Conservation (phyloP, 1,284 basidiomycete species). For the Hemileia vastatrix region DNA sequence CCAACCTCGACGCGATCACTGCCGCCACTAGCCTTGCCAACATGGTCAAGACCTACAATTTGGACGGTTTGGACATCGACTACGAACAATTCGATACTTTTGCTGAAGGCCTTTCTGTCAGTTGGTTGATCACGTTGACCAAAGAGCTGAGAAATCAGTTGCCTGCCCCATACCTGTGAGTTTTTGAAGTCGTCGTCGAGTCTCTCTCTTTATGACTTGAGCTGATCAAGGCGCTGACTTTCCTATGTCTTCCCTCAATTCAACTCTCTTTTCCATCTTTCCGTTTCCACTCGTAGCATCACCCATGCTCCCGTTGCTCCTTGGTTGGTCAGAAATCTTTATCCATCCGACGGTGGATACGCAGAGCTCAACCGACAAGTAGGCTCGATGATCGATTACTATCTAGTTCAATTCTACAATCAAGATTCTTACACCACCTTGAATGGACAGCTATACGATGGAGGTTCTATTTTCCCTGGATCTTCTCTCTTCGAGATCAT, state of each 20-base stretch:
- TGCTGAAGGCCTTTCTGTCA: constrained; percentile 21
- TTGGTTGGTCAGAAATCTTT: constrained; percentile 30
- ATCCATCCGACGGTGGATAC: constrained; percentile 28
- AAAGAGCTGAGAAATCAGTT: constrained; percentile 46
- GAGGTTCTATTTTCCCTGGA: constrained; percentile 51
- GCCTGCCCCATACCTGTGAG: constrained; percentile 50
- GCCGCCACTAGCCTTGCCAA: constrained; percentile 51
- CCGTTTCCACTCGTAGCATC: constrained; percentile 28
- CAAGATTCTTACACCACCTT: constrained; percentile 30
- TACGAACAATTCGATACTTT: constrained; percentile 51
- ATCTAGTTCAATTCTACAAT: constrained; percentile 48
- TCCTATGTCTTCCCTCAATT: no score
- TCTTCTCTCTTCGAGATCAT: constrained; percentile 57
- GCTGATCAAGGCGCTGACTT: no score
- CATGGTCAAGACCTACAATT: constrained; percentile 50
- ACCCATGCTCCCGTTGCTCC: constrained; percentile 39
- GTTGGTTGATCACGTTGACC: constrained; percentile 47
- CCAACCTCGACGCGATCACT: constrained; percentile 46
- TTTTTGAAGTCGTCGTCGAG: constrained; percentile 44
- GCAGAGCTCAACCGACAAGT: constrained; percentile 10
- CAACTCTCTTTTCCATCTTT: constrained; percentile 6
- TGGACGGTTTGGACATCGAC: constrained; percentile 56
- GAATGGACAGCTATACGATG: constrained; percentile 50
- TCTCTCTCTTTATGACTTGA: neutral
- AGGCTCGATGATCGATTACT: constrained; percentile 42